Evolutionary conservation across 2,329 filamentous ascomycete genomes (phyloP).

Genomic region (Cytospora piceicola): DNA sequence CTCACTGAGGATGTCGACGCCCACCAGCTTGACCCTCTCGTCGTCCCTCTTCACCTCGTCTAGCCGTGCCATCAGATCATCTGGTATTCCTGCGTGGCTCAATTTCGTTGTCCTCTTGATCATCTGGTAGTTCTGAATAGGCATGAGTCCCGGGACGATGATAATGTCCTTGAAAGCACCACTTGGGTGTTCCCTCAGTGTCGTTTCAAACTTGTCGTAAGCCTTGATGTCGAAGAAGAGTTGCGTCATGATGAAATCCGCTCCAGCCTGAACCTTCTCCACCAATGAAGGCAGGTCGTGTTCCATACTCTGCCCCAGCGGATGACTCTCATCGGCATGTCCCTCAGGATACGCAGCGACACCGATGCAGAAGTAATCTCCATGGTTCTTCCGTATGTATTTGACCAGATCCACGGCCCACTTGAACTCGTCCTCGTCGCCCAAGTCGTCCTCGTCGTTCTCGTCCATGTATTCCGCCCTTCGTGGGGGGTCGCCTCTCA

Average conservation of each 20-base stretch:
- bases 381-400: constrained; percentile 84
- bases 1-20: constrained; percentile 82
- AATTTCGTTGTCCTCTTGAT: constrained; percentile 92
- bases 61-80: constrained; percentile 69
- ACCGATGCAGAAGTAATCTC: constrained; percentile 94
- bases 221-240: constrained; percentile 90
- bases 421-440: constrained; percentile 79
- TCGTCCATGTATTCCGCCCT: constrained; percentile 79
- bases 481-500: constrained; percentile 88
- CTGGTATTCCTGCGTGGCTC: constrained; percentile 83
- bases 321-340: constrained; percentile 88
- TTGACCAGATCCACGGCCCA: constrained; percentile 88
- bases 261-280: constrained; percentile 88
- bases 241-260: constrained; percentile 98
- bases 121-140: constrained; percentile 96
- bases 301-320: constrained; percentile 68
- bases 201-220: constrained; percentile 78
- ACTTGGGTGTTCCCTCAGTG: constrained; percentile 77
- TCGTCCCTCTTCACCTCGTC: constrained; percentile 78
- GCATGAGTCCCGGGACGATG: constrained; percentile 95
- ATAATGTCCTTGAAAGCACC: constrained; percentile 84
- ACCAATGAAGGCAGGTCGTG: constrained; percentile 86
- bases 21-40: constrained; percentile 77
- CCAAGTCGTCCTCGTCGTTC: constrained; percentile 64
- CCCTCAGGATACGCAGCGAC: constrained; percentile 96